Conservation (phyloP, 1,139 yeast genomes). For the Saccharomyces uvarum region DNA sequence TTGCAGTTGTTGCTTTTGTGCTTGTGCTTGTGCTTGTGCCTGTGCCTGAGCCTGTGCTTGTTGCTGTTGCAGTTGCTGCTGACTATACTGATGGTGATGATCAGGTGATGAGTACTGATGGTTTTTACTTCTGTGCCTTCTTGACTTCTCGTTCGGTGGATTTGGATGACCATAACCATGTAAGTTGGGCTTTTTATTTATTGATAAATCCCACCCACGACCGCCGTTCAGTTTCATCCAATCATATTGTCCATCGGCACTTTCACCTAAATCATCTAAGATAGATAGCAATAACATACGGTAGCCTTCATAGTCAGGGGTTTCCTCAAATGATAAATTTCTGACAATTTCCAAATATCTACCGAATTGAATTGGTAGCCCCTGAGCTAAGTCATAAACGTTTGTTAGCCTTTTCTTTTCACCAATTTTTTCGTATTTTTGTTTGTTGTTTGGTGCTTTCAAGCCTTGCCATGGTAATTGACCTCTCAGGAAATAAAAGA, state of each 20-base stretch:
- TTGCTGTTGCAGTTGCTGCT: neutral
- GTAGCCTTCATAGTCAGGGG: conserved; percentile 70
- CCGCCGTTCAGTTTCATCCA: conserved; percentile 83
- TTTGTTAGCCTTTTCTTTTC: conserved; percentile 68
- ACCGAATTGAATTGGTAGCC: conserved; percentile 69
- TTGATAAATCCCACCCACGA: conserved; percentile 73
- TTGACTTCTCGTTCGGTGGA: conserved; percentile 41
- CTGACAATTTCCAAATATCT: conserved; percentile 68
- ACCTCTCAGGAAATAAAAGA: conserved; percentile 91
- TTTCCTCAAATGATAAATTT: conserved; percentile 64
- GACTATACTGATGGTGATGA: neutral
- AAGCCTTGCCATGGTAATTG: conserved; percentile 98
- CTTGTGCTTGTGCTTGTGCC: neutral
- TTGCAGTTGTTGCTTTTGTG: neutral
- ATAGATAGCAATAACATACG: conserved; percentile 56
- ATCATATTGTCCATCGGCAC: conserved; percentile 64
- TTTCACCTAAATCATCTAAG: conserved; percentile 49
- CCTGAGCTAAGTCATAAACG: conserved; percentile 58
- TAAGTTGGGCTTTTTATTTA: conserved; percentile 70
- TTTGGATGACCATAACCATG: conserved; percentile 76
- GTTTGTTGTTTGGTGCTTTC: conserved; percentile 77
- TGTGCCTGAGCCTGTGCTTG: neutral
- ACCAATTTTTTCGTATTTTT: conserved; percentile 76
- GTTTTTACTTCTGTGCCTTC: conserved; percentile 39
- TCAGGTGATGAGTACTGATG: neutral